Evolutionary conservation across 495 filamentous ascomycete species (phyloP), one percentile per base, ranked within the genome.

Genomic region (Hypoxylon rickii): DNA sequence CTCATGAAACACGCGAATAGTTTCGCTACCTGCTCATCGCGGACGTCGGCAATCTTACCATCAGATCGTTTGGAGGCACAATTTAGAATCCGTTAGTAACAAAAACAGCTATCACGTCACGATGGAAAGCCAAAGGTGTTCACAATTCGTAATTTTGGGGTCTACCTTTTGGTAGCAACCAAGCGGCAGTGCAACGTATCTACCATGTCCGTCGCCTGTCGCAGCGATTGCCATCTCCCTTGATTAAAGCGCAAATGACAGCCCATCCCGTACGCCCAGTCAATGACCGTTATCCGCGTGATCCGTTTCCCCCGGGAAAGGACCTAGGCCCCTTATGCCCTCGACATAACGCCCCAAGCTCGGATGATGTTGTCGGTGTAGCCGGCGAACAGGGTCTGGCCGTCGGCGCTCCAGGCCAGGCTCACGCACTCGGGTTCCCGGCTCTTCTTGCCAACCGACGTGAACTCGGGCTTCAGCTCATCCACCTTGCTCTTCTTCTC

Each of bases 401-500:
- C 94, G 70, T 97, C 94, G 70, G 92, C 95, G 73, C 83, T 89
- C 94, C 94, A 99, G 71, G 94, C 95, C 76, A 99, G 81, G 73
- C 81, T 87, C 60, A 99, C 86, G 80, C 93, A 97, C 88, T 99
- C 94, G 60, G 95, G 95, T 79, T 97, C 94, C 75, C 92, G 83
- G 84, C 84, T 89, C 92, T 97, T 97, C 92, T 96, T 96, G 79
- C 94, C 92, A 72, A 92, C 87, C 69, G 91, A 85, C 58, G 90
- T 83, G 81, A 95, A 97, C 71, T 98, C 95, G 61, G 95, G 95
- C 89, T 96, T 97, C 75, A 99, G 85, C 86, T 97, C 94, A 68
- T 99, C 94, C 63, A 99, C 94, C 87, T 97, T 97, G 86, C 88
- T 93, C 90, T 99, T 97, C 92, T 99, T 99, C 90, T 99, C 94